Percentiles rank a stretch among this genome's conserved stretches.
Evolutionary conservation across 1,139 yeast genomes (phyloP).

Genomic region (Scheffersomyces lignicola): DNA sequence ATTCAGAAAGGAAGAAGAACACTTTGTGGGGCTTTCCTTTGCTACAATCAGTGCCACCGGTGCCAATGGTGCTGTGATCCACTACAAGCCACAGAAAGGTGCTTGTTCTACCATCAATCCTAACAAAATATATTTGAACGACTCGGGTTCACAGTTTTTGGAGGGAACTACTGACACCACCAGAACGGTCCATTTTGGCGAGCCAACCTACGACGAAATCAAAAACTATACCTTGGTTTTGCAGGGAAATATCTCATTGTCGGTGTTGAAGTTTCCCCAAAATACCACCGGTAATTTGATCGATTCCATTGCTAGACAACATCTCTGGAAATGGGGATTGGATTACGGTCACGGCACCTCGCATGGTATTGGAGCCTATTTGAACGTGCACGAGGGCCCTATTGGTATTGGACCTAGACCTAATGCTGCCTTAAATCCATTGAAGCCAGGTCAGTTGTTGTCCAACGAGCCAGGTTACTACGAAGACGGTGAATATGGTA

Average conservation of each 20-base stretch:
- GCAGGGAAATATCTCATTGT: conserved; percentile 86
- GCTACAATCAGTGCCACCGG: conserved; percentile 94
- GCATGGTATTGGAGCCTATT: conserved; percentile 92
- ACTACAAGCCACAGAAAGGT: conserved; percentile 67
- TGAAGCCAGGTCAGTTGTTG: conserved; percentile 73
- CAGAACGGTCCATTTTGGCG: conserved; percentile 80
- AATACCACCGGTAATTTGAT: conserved; percentile 81
- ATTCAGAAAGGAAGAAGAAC: conserved; percentile 59
- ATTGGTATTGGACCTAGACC: conserved; percentile 81
- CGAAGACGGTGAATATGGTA: conserved; percentile 90
- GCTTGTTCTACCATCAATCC: conserved; percentile 71
- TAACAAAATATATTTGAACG: conserved; percentile 76
- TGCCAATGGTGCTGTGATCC: conserved; percentile 89
- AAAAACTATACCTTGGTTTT: conserved; percentile 84
- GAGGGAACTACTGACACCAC: conserved; percentile 98
- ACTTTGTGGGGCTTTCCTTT: conserved; percentile 83
- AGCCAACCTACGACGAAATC: conserved; percentile 66
- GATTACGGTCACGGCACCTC: conserved; percentile 98
- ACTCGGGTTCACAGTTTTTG: conserved; percentile 89
- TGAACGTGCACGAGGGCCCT: conserved; percentile 97
- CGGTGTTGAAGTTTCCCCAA: conserved; percentile 78
- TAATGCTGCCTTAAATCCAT: conserved; percentile 42
- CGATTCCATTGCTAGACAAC: conserved; percentile 89
- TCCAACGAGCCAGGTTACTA: conserved; percentile 97
- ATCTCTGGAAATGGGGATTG: conserved; percentile 79